Evolutionary conservation across 1,139 yeast genomes (phyloP), one percentile per base, ranked within the genome.

Genomic region (Candida pseudoviswanathii): DNA sequence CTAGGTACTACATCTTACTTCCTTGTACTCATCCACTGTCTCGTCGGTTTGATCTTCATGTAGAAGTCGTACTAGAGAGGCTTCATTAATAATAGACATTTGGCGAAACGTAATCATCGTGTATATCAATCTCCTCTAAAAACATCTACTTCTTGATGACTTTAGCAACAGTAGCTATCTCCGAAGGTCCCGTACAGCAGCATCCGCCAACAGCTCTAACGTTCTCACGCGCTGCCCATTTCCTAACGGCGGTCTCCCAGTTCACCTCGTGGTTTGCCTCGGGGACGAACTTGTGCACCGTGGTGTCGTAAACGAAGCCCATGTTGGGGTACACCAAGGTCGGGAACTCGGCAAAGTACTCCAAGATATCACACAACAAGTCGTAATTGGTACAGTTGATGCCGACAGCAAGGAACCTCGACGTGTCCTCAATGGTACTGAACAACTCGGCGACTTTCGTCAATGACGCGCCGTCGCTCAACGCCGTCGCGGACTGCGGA

Each of bases 151-250:
- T 8, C 8, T 36, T 43, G 41, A 43, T 26, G 7, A 36, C 8
- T 10, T 36, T 27, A n/a, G 45, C 34, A 27, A 36, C 36, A 37
- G 44, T 43, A 11, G 45, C 31, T 9, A 80, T 75, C 44, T 80
- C 82, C 9, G 55, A 53, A 0, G 84, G 81, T 1, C 78, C 73
- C 1, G 84, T 80, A 46, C 85, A 69, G 54, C 87, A 82, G 57
- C 87, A 82, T 2, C 86, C 86, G 2, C 87, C 87, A 39, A 82
- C 64, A 10, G 77, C 61, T 10, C 70, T 68, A 21, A 70, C 69
- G 37, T 68, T 62, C 5, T 67, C 65, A 24, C 61, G 53, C 2
- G 55, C 21, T 21, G 67, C 47, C 79, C 85, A 77, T 46, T 64
- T 55, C 5, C 50, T 37, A 1, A 68, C 66, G 10, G 68, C 64